phyloP scores from a whole-genome alignment of 2,329 filamentous ascomycete genomes.

The Neoscytalidium dimidiatum region DNA sequence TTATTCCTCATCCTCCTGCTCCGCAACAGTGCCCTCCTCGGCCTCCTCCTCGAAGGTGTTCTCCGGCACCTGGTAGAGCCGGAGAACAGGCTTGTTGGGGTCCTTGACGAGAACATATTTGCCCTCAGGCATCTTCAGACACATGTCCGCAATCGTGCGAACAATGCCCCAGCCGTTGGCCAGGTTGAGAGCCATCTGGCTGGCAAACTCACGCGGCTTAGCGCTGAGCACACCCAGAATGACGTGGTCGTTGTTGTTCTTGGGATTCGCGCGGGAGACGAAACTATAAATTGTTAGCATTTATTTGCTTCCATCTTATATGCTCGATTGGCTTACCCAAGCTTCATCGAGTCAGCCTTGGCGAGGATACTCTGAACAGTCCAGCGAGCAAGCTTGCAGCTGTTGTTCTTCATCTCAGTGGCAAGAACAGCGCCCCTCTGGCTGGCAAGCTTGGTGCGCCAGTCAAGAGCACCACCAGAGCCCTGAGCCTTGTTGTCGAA shows the following conservation, averaged over 20 bases:
- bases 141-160: conserved; percentile 96
- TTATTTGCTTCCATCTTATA: neutral
- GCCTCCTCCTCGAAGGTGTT: conserved; percentile 89
- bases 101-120: conserved; percentile 84
- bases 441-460: conserved; percentile 90
- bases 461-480: conserved; percentile 91
- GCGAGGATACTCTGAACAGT: conserved; percentile 95
- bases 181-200: conserved; percentile 96
- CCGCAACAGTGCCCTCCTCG: conserved; percentile 63
- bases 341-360: conserved; percentile 97
- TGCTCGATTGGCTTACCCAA: conserved; percentile 65
- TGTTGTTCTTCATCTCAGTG: conserved; percentile 99
- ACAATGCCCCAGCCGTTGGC: conserved; percentile 99
- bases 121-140: conserved; percentile 72
- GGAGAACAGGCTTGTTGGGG: conserved; percentile 93
- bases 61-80: conserved; percentile 86
- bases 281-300: conserved; percentile 62
- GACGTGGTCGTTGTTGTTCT: conserved; percentile 90
- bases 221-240: conserved; percentile 94
- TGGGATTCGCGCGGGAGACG: conserved; percentile 90
- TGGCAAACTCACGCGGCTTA: conserved; percentile 95
- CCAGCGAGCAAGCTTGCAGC: conserved; percentile 97
- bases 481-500: conserved; percentile 98
- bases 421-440: conserved; percentile 97
- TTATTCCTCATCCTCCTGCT: conserved; percentile 59